A percentile compares a stretch with the other conserved stretches of the same genome.
phyloP scores from a whole-genome alignment of 2,329 filamentous ascomycete genomes.

The Hortaea werneckii region DNA sequence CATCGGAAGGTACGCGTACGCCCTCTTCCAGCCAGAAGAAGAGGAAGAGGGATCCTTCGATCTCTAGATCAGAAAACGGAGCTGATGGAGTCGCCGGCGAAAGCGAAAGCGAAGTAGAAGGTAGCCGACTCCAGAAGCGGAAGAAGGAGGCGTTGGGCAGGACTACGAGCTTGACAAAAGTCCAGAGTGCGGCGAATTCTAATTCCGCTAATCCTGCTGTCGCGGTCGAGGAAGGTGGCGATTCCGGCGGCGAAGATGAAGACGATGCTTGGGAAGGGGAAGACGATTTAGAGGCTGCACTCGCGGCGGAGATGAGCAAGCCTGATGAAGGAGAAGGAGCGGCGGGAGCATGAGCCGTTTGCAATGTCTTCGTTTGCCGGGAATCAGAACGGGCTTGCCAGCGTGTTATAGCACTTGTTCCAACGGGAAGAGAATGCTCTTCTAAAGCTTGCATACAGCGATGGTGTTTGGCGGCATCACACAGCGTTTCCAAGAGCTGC shows the following conservation, averaged over 20 bases:
- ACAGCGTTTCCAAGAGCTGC: no score
- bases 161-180: conserved; percentile 37
- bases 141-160: conserved; percentile 39
- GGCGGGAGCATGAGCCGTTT: no score
- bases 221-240: conserved; percentile 27
- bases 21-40: conserved; percentile 16
- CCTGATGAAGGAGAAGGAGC: neutral
- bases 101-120: conserved; percentile 31
- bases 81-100: conserved; percentile 23
- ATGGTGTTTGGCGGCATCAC: neutral
- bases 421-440: neutral
- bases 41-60: conserved; percentile 18
- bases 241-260: conserved; percentile 33
- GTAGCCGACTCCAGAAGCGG: conserved; percentile 35
- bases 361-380: no score
- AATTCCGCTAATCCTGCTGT: conserved; percentile 4
- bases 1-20: conserved; percentile 11
- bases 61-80: conserved; percentile 24
- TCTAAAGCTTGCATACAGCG: neutral
- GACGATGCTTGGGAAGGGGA: conserved; percentile 20
- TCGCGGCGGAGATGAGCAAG: conserved; percentile 34
- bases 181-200: conserved; percentile 15
- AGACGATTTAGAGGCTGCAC: conserved; percentile 48
- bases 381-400: no score
- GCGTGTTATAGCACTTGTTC: no score